Evolutionary conservation across 192 early-diverging fungal species (phyloP).

Genomic region (Gigaspora rosea): DNA sequence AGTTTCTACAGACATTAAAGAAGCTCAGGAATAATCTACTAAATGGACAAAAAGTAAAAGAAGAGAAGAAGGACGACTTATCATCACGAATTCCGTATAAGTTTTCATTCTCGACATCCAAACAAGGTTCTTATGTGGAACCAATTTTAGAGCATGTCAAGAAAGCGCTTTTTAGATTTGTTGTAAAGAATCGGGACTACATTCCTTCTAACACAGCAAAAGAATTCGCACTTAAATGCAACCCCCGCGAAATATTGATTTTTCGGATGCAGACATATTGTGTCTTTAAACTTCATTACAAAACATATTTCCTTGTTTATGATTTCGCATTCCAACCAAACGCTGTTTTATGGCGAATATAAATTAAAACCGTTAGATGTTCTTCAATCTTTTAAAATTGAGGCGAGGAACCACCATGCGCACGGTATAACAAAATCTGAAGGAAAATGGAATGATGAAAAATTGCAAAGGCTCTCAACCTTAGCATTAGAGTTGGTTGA

Average conservation of each 20-base stretch:
- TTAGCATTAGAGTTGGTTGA: constrained; percentile 23
- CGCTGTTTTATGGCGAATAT: constrained; percentile 24
- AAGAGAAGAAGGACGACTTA: constrained; percentile 19
- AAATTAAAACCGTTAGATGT: constrained; percentile 27
- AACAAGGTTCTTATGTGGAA: constrained; percentile 30
- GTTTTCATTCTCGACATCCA: constrained; percentile 22
- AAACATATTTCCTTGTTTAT: constrained; percentile 31
- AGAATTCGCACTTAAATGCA: constrained; percentile 29
- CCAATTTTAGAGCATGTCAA: constrained; percentile 28
- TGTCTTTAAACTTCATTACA: constrained; percentile 28
- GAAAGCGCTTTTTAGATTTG: constrained; percentile 24
- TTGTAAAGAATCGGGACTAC: constrained; percentile 21
- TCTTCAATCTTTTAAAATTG: constrained; percentile 28
- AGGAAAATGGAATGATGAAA: constrained; percentile 23
- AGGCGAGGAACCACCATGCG: constrained; percentile 20
- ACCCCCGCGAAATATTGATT: constrained; percentile 26
- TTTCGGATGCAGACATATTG: constrained; percentile 21
- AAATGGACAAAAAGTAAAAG: constrained; percentile 19
- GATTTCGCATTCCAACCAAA: constrained; percentile 15
- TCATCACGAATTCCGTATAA: constrained; percentile 27
- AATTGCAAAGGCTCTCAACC: constrained; percentile 24
- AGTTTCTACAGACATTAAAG: constrained; percentile 19
- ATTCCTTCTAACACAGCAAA: constrained; percentile 26
- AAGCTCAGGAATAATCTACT: constrained; percentile 13
- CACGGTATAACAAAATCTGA: constrained; percentile 22